Evolutionary conservation across 495 filamentous ascomycete species (phyloP), one percentile per base, ranked within the genome.

Genomic region (Lepraria neglecta): DNA sequence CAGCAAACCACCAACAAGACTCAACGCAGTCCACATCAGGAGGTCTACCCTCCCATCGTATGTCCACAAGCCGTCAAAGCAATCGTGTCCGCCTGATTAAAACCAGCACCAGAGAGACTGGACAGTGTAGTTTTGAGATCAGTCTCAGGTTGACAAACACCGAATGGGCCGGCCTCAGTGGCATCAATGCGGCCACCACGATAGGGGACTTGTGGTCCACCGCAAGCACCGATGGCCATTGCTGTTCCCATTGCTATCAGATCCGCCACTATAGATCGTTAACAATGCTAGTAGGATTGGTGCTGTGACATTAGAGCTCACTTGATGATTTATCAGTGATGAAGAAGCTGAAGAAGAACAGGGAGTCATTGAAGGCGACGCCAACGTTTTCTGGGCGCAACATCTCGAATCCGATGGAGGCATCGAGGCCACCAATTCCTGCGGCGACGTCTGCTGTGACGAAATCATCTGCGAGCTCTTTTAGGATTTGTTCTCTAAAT

Each of bases 31-130:
- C 35, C 5, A 38, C 35, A 7, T 38, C 12, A 38, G 35, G 12
- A 19, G 14, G 10, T n/a, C 27, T 21, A 58, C 56, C 80, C 80
- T 43, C 83, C 83, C 40, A 86, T 72, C 6, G 79, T 80, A 67
- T 86, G 83, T 5, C 83, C 83, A 61, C 83, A 86, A 30, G 82
- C 82, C 12, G 76, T 77, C 48, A 82, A 72, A 61, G 79, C 78
- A 53, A 86, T 84, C 80, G 84, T 84, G 61, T 84, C 78, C 0
- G 73, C 70, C 17, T 56, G 65, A 56, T 68, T 77, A 67, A 83
- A 85, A 9, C 82, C 83, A 75, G 83, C 81, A 56, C 80, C 74
- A 21, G 69, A 53, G 64, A 85, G 85, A 65, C 82, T 80, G 51
- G 76, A 72, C 47, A 73, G 64, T 58, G 84, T 85, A 3, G 74